These are phyloP conservation scores for Plasmodium cynomolgi DNA, from an alignment of 169 alveolate species.

Conservation along the genomic window DNA sequence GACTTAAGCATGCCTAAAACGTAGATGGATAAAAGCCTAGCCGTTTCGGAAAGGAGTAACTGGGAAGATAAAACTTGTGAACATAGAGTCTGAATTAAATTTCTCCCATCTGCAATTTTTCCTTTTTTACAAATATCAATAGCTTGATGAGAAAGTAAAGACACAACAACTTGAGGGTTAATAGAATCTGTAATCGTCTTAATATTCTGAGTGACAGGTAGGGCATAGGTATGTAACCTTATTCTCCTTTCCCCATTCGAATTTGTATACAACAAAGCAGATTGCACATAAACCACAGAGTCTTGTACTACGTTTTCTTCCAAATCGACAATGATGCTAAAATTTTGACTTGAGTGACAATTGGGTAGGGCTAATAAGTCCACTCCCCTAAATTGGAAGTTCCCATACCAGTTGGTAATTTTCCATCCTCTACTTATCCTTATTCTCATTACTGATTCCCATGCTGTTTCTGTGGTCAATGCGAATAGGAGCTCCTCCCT, in stretches of 20 bases:
- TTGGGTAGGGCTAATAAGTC: constrained; percentile 93
- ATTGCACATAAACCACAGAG: constrained; percentile 93
- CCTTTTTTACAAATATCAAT: constrained; percentile 80
- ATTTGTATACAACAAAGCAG: constrained; percentile 97
- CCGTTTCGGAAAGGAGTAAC: constrained; percentile 73
- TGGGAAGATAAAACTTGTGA: constrained; percentile 81
- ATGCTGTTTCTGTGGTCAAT: constrained; percentile 90
- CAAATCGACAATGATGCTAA: constrained; percentile 89
- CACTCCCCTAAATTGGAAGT: constrained; percentile 91
- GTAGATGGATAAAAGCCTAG: constrained; percentile 78
- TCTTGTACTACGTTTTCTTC: constrained; percentile 84
- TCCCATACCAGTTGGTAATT: constrained; percentile 93
- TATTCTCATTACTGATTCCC: constrained; percentile 98
- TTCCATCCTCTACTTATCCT: constrained; percentile 96
- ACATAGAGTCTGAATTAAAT: constrained; percentile 84
- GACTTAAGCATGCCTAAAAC: constrained; percentile 88
- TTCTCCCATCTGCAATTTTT: constrained; percentile 88
- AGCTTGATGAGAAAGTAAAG: constrained; percentile 82
- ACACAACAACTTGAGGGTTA: constrained; percentile 86
- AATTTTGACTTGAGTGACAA: constrained; percentile 91
- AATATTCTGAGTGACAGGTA: constrained; percentile 93
- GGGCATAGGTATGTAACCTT: constrained; percentile 95
- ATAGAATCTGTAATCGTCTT: constrained; percentile 82
- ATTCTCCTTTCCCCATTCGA: constrained; percentile 98
- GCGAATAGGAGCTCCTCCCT: constrained; percentile 89